These are phyloP conservation scores for Yamadazyma friedrichii DNA, from an alignment of 1,139 yeast species.

Conservation along the genomic window DNA sequence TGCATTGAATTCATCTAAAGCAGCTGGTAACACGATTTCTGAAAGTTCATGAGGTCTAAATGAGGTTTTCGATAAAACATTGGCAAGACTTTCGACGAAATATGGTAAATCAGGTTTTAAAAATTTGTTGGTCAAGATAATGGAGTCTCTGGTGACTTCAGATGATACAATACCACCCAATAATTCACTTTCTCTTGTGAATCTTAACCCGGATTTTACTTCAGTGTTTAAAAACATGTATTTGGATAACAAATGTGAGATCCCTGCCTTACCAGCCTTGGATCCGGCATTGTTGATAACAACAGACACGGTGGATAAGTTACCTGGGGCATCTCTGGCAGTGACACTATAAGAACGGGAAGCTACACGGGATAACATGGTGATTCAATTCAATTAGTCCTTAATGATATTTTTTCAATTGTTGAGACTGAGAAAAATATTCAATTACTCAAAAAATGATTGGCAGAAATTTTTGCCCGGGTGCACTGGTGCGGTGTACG, in stretches of 20 bases:
- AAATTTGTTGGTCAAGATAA: slow-evolving; percentile 77
- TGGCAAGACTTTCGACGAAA: slow-evolving; percentile 84
- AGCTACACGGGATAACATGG: slow-evolving; percentile 45
- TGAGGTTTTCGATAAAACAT: slow-evolving; percentile 67
- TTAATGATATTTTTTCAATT: slow-evolving; percentile 1
- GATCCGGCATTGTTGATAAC: slow-evolving; percentile 83
- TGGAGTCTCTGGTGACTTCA: slow-evolving; percentile 76
- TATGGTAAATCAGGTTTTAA: slow-evolving; percentile 87
- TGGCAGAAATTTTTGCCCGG: slow-evolving; percentile 14
- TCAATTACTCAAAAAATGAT: slow-evolving; percentile 19
- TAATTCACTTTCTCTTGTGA: slow-evolving; percentile 92
- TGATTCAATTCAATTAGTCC: not conserved
- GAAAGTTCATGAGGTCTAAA: slow-evolving; percentile 79
- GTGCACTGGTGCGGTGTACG: slow-evolving; percentile 5
- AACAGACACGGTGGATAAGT: slow-evolving; percentile 67
- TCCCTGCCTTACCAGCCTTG: slow-evolving; percentile 75
- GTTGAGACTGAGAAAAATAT: slow-evolving; percentile 5
- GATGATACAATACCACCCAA: slow-evolving; percentile 82
- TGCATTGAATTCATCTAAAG: slow-evolving; percentile 52
- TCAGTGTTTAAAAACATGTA: slow-evolving; percentile 84
- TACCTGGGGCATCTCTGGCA: slow-evolving; percentile 53
- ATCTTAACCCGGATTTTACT: slow-evolving; percentile 84
- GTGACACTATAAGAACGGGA: slow-evolving; percentile 50
- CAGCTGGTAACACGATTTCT: slow-evolving; percentile 83
- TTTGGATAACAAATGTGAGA: slow-evolving; percentile 82